phyloP scores from a whole-genome alignment of 768 basidiomycete species.

The Leucocoprinus leucothites region DNA sequence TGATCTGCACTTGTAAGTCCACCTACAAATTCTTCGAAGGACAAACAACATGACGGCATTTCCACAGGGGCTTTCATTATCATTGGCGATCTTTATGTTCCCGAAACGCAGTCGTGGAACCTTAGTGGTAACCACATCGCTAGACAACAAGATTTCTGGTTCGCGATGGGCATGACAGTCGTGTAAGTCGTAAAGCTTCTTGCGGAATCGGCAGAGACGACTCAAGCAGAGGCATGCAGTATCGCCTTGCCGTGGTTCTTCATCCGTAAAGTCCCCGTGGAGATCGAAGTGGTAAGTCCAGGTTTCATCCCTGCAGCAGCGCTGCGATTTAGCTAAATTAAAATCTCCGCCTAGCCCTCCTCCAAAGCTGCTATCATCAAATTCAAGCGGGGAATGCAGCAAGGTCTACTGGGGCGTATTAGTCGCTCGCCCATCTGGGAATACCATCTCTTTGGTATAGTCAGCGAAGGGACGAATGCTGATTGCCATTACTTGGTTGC shows the following conservation, averaged over 20 bases:
- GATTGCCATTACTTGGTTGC: slow-evolving; percentile 81
- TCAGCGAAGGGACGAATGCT: slow-evolving; percentile 72
- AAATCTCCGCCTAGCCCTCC: slow-evolving; percentile 55
- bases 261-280: slow-evolving; percentile 67
- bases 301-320: neutral
- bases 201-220: slow-evolving; percentile 6
- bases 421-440: slow-evolving; percentile 74
- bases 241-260: slow-evolving; percentile 75
- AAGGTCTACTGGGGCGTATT: slow-evolving; percentile 72
- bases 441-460: slow-evolving; percentile 79
- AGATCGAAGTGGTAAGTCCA: slow-evolving; percentile 68
- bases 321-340: slow-evolving; percentile 13
- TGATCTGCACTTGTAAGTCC: slow-evolving; percentile 47
- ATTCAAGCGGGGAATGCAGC: slow-evolving; percentile 82
- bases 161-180: slow-evolving; percentile 65
- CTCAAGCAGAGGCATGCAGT: slow-evolving; percentile 31
- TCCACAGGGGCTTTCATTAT: slow-evolving; percentile 61
- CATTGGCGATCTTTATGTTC: slow-evolving; percentile 60
- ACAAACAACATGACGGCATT: slow-evolving; percentile 3
- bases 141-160: slow-evolving; percentile 78
- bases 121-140: slow-evolving; percentile 50
- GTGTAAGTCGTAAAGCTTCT: slow-evolving; percentile 43
- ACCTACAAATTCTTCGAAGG: too few species aligned
- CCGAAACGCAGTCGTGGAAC: slow-evolving; percentile 53
- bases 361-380: slow-evolving; percentile 76